These are phyloP conservation scores for Quercus lobata DNA, from an alignment of 331 rosid species.

Conservation along the genomic window DNA sequence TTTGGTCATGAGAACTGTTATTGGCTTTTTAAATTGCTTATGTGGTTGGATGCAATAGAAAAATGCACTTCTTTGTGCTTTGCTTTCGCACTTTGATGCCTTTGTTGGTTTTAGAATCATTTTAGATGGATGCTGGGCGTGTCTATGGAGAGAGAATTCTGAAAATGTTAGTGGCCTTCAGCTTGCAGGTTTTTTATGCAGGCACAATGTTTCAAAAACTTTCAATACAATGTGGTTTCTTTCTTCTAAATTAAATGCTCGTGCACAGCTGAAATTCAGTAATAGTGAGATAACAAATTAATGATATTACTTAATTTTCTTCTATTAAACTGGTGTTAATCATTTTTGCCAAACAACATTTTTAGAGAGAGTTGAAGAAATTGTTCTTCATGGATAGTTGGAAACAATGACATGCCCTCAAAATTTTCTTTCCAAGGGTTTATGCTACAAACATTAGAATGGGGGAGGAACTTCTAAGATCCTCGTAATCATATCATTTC, in stretches of 20 bases:
- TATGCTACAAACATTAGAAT: neutral
- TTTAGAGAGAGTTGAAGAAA: neutral
- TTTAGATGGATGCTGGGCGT: too few species aligned
- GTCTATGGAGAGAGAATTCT: too few species aligned
- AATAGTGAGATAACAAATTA: neutral
- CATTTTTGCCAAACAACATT: neutral
- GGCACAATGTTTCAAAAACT: too few species aligned
- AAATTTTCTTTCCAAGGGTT: neutral
- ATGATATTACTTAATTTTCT: neutral
- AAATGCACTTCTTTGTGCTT: neutral
- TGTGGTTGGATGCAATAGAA: neutral
- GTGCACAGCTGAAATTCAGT: neutral
- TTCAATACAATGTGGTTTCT: too few species aligned
- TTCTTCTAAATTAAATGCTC: too few species aligned
- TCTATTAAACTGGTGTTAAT: neutral
- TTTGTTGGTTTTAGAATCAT: too few species aligned
- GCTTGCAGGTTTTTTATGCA: too few species aligned
- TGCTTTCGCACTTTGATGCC: too few species aligned
- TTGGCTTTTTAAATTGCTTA: too few species aligned
- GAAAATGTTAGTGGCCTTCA: too few species aligned
- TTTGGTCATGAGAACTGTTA: too few species aligned
- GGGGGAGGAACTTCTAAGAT: neutral
- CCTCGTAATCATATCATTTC: neutral
- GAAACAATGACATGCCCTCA: conserved; percentile 6
- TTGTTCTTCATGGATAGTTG: neutral